phyloP scores from a whole-genome alignment of 805 yeast genomes.

The Wickerhamomyces xylosicus region DNA sequence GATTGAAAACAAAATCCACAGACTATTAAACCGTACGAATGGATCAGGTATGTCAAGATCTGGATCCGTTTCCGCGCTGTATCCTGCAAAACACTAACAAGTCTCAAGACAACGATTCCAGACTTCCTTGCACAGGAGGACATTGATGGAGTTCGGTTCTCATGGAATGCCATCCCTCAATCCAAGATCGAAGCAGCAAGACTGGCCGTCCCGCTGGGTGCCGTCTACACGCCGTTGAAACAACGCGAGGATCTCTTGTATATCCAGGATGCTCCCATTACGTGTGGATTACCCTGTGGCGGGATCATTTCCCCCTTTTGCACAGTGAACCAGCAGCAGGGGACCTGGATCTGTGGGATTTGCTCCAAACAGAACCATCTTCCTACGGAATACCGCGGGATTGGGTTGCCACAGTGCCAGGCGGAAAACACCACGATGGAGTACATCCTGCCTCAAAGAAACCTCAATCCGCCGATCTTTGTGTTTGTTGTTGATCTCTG shows the following conservation, averaged over 20 bases:
- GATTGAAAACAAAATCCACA: too few species aligned
- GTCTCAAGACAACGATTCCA: too few species aligned
- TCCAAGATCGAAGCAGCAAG: conserved; percentile 84
- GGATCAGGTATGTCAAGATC: too few species aligned
- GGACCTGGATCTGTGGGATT: conserved; percentile 67
- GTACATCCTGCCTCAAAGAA: conserved; percentile 74
- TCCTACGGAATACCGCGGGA: too few species aligned
- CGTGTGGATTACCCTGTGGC: conserved; percentile 70
- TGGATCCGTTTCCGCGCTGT: too few species aligned
- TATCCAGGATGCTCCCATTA: conserved; percentile 80
- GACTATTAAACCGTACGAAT: too few species aligned
- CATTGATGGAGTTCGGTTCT: conserved; percentile 58
- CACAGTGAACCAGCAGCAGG: conserved; percentile 69
- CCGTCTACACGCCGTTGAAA: conserved; percentile 89
- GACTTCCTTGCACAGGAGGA: conserved; percentile 34
- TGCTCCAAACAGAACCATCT: conserved; percentile 39
- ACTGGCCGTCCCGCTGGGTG: conserved; percentile 89
- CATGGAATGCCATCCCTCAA: conserved; percentile 84
- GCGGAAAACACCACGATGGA: conserved; percentile 27
- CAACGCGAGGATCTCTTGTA: conserved; percentile 53
- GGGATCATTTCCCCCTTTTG: conserved; percentile 76
- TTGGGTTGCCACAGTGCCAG: background rate
- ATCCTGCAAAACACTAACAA: too few species aligned
- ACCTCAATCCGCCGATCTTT: conserved; percentile 76
- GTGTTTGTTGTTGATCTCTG: conserved; percentile 81